Conservation (phyloP, 768 basidiomycete genomes). For the Polyporus arcularius region DNA sequence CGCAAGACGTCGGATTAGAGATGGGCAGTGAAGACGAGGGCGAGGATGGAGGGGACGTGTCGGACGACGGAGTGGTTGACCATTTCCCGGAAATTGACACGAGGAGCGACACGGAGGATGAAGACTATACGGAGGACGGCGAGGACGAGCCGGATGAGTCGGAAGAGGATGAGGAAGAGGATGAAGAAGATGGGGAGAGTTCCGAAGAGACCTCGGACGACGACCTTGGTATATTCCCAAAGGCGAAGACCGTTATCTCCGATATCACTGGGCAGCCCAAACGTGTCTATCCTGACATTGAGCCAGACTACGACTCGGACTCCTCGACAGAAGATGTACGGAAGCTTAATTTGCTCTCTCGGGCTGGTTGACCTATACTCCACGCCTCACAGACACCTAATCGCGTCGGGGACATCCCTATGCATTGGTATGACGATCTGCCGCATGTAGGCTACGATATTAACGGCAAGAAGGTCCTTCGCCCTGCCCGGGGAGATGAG, state of each 20-base stretch:
- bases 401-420: slow-evolving; percentile 91
- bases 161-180: slow-evolving; percentile 37
- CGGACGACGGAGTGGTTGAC: slow-evolving; percentile 37
- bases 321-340: slow-evolving; percentile 90
- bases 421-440: slow-evolving; percentile 99
- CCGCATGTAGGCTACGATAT: slow-evolving; percentile 99
- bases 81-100: slow-evolving; percentile 29
- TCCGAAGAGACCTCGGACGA: slow-evolving; percentile 38
- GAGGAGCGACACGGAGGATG: slow-evolving; percentile 34
- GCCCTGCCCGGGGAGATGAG: slow-evolving; percentile 94
- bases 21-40: slow-evolving; percentile 77
- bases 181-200: slow-evolving; percentile 38
- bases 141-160: slow-evolving; percentile 35
- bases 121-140: slow-evolving; percentile 32
- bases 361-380: not conserved
- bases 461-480: slow-evolving; percentile 90
- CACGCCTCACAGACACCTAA: slow-evolving; percentile 71
- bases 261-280: slow-evolving; percentile 84
- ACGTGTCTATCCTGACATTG: slow-evolving; percentile 84
- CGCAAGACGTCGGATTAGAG: slow-evolving; percentile 53
- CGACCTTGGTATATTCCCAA: slow-evolving; percentile 59
- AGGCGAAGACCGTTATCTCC: slow-evolving; percentile 69
- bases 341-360: slow-evolving; percentile 12
- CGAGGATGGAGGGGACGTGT: slow-evolving; percentile 51
- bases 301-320: slow-evolving; percentile 89